Evolutionary conservation across 2,329 filamentous ascomycete genomes (phyloP).

Genomic region (Rhytidhysteron rufulum): DNA sequence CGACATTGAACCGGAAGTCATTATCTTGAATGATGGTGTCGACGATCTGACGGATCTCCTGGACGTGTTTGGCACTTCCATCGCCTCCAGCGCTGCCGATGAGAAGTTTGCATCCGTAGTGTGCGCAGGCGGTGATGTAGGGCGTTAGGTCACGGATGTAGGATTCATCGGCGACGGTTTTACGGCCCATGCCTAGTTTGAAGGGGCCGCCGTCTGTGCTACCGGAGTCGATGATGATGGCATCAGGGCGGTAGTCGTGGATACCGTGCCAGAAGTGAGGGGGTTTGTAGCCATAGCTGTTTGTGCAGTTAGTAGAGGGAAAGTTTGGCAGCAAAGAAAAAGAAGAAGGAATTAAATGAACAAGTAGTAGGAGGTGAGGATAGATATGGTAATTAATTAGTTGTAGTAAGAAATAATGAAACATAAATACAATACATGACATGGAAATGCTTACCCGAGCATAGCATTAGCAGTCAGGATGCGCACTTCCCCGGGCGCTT

Average conservation of each 20-base stretch:
- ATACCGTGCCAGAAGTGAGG: conserved; percentile 32
- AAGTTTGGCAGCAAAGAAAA: too few species aligned
- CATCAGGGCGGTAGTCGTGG: conserved; percentile 21
- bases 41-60: conserved; percentile 39
- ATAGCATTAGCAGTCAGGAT: too few species aligned
- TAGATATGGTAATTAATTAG: too few species aligned
- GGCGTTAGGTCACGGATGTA: conserved; percentile 44
- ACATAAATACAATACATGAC: too few species aligned
- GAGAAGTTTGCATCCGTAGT: conserved; percentile 37
- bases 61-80: conserved; percentile 44
- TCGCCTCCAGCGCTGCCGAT: conserved; percentile 48
- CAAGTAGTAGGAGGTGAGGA: too few species aligned
- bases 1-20: conserved; percentile 1
- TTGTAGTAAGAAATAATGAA: too few species aligned
- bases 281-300: too few species aligned
- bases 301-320: too few species aligned
- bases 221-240: conserved; percentile 29
- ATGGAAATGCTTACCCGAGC: too few species aligned
- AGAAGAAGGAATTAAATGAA: too few species aligned
- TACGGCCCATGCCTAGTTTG: conserved; percentile 26
- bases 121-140: conserved; percentile 30
- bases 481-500: too few species aligned
- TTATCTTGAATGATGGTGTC: conserved; percentile 24
- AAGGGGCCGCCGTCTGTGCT: conserved; percentile 30
- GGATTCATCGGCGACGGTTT: conserved; percentile 37